These are phyloP conservation scores for Sporothrix globosa DNA, from an alignment of 2,329 filamentous ascomycete genomes.

Conservation along the genomic window DNA sequence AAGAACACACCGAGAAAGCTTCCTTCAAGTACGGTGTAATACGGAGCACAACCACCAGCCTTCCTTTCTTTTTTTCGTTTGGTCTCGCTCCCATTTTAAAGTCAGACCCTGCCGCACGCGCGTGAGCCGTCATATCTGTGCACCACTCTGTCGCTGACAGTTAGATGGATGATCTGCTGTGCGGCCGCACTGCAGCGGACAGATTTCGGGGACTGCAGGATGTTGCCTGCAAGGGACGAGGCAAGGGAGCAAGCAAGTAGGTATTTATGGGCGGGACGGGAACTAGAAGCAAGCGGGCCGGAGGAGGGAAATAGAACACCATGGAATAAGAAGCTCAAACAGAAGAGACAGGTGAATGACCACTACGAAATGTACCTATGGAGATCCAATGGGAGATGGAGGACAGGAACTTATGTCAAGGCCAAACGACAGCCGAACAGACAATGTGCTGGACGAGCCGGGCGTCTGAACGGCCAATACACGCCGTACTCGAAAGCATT, in stretches of 20 bases:
- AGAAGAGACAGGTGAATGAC: background rate
- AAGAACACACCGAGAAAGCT: background rate
- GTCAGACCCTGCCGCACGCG: constrained; percentile 12
- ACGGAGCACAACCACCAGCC: background rate
- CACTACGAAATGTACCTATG: background rate
- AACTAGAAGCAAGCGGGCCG: background rate
- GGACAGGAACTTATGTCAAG: background rate
- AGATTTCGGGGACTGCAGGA: constrained; percentile 15
- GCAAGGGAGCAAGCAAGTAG: background rate
- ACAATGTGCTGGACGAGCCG: constrained; percentile 12
- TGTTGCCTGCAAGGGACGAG: constrained; percentile 26
- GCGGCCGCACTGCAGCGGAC: constrained; percentile 31
- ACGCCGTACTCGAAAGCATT: background rate
- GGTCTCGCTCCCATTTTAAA: background rate
- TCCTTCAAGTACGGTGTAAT: background rate
- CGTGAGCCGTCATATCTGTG: constrained; percentile 20
- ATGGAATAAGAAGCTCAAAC: background rate
- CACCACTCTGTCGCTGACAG: background rate
- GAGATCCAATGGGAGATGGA: background rate
- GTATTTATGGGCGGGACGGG: background rate
- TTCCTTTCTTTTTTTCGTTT: background rate
- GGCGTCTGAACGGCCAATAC: constrained; percentile 8
- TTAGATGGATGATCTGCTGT: constrained; percentile 28
- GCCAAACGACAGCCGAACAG: background rate
- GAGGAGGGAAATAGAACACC: background rate